Evolutionary conservation across 164 flowering plant species (phyloP), one percentile per base, ranked within the genome.

Genomic region (Malania oleifera): DNA sequence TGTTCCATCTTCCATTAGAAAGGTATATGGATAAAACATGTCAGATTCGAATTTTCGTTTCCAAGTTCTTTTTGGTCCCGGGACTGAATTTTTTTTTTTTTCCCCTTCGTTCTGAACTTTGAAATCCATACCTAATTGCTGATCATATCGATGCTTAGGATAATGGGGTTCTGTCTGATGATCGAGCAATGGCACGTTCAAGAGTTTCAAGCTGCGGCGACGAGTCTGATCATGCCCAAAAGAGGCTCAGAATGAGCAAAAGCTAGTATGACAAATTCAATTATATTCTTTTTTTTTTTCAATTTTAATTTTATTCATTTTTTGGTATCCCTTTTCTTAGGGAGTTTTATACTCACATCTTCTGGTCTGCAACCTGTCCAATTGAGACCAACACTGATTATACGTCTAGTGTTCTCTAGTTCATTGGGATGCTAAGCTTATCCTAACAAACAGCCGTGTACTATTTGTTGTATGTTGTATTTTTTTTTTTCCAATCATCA

Each of bases 181-280:
- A 78, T 58, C 80, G 64, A 59, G 66, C 73, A 5, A 56, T 44
- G 45, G 50, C 67, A 44, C 82, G 70, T 18, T 71, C 82, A 39
- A 70, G 77, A 59, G 71, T 43, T 41, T 68, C 73, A 20, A 61
- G 73, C 64, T 68, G 69, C 8, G 71, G 75, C 12, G 80, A 73
- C 15, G 85, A 77, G 17, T 72, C 77, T 18, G 71, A 59, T 23
- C 76, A 73, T 47, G 70, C 79, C 29, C 56, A 40, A 46, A 82
- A 82, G 82, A 84, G 85, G 80, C 74, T 67, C 34, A 86, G 77
- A 75, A 73, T 74, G 17, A 62, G 75, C 66, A 73, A 64, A 60
- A 70, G 63, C 64, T 75, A 74, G 74, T 59, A 57, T 25, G 23
- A 41, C 47, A 49, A n/a, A 20, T 31, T 63, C 35, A 35, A 50